Base-by-base conservation (phyloP, 2,329 filamentous ascomycete species). In the Fusarium azukiicola region DNA sequence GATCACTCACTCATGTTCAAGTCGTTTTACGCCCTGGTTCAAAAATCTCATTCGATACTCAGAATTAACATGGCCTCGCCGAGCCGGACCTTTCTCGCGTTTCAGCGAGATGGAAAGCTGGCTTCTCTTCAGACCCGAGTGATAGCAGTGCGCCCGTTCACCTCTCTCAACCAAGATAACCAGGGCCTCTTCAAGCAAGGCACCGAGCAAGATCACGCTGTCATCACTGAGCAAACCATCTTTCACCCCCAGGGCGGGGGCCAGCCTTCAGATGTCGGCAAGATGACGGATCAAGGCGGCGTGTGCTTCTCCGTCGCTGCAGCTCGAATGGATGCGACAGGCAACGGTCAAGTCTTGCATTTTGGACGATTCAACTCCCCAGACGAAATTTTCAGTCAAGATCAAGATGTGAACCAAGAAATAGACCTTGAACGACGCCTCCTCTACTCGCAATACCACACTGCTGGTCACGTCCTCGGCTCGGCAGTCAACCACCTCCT, bases 161-260 rank as follows among this genome's bases (percentile, higher is more conserved):
- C 87, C 1, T 84, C 86, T 4, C 89, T 95, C 2, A 88, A 92
- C 6, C 87, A 91, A 46, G 85, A 87, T 44, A 92, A 93, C 72
- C 90, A 87, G 68, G 83, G 86, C 11, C 90, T 96, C 14, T 94
- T 94, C 88, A 95, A 95, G 83, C 86, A 91, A 17, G 90, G 87
- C 8, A 84, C 84, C 13, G 88, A 91, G 9, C 84, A 90, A 3
- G 90, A 93, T 79, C 90, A 91, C 81, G 90, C 93, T n/a, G 85
- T 96, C 27, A 89, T 93, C 10, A 95, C 93, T 0, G 88, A 92
- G 4, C 86, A 91, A 63, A 96, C 95, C n/a, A 94, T 96, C 75
- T 96, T 96, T 86, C 94, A 96, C 76, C 93, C 94, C 0, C 95
- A 96, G 85, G 95, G 95, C 27, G 95, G 95, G 74, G 95, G 95